Evolutionary conservation across 2,329 filamentous ascomycete genomes (phyloP).

Genomic region (Trichothecium roseum): DNA sequence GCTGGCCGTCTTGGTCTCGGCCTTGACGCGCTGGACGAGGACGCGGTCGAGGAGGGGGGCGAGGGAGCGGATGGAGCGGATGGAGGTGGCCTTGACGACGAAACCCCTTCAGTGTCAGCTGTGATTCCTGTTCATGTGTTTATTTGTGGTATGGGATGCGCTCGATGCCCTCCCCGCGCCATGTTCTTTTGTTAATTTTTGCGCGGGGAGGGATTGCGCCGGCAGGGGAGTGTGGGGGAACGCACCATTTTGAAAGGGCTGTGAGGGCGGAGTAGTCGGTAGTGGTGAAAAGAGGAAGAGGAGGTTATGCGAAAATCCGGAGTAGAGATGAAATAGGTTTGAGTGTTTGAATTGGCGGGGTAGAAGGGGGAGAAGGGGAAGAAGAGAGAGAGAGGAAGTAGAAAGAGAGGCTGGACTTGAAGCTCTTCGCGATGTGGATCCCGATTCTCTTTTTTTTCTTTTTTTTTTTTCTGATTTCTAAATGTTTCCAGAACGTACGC

Average conservation of each 20-base stretch:
- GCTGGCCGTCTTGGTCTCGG: constrained; percentile 88
- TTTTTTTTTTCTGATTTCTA: too few species aligned
- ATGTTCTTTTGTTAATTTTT: background rate
- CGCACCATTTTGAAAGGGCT: constrained; percentile 10
- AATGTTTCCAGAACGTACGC: constrained; percentile 10
- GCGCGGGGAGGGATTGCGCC: background rate
- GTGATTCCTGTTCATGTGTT: too few species aligned
- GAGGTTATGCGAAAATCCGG: too few species aligned
- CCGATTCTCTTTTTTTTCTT: constrained; percentile 4
- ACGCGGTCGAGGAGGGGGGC: constrained; percentile 95
- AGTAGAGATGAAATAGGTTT: too few species aligned
- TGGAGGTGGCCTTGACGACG: constrained; percentile 63
- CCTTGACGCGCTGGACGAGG: constrained; percentile 94
- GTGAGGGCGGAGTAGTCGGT: too few species aligned
- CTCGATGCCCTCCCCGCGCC: background rate
- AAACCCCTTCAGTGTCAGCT: too few species aligned
- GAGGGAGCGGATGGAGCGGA: constrained; percentile 93
- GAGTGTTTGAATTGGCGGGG: background rate
- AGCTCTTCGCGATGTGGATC: constrained; percentile 5
- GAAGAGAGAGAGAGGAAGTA: constrained; percentile 1
- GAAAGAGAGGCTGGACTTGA: constrained; percentile 1
- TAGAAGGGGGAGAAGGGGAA: constrained; percentile 1
- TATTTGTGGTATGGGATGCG: background rate
- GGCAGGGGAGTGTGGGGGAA: background rate
- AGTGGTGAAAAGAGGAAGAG: too few species aligned